Conservation (phyloP, 805 yeast genomes). For the Candida qinlingensis region DNA sequence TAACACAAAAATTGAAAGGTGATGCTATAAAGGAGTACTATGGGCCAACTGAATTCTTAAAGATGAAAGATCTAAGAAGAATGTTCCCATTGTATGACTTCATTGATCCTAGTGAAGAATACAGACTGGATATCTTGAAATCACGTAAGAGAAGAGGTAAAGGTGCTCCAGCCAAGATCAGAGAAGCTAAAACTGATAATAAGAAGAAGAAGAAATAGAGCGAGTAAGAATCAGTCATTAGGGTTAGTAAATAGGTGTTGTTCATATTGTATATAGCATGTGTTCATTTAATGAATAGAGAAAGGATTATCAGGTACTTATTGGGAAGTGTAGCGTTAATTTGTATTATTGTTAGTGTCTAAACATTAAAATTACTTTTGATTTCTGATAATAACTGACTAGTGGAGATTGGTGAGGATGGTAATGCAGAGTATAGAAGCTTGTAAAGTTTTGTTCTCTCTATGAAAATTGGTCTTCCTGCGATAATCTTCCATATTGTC, state of each 20-base stretch:
- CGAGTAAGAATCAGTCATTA: background rate
- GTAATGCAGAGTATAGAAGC: constrained; percentile 48
- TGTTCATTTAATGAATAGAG: background rate
- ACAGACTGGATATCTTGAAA: constrained; percentile 42
- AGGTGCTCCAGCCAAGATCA: constrained; percentile 80
- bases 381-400: constrained; percentile 4
- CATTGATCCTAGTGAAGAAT: constrained; percentile 63
- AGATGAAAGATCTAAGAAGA: constrained; percentile 51
- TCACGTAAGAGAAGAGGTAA: constrained; percentile 77
- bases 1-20: constrained; percentile 66
- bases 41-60: constrained; percentile 67
- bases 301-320: background rate
- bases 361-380: background rate
- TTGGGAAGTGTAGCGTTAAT: background rate
- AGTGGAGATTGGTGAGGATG: constrained; percentile 25
- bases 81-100: constrained; percentile 46
- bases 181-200: constrained; percentile 34
- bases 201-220: constrained; percentile 35
- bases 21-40: constrained; percentile 66
- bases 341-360: background rate
- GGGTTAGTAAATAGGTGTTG: too few relatives aligned
- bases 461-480: constrained; percentile 41
- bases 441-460: constrained; percentile 45
- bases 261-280: constrained; percentile 10
- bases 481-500: constrained; percentile 35